Conservation (phyloP, 2,329 filamentous ascomycete species). For the Fusarium oxysporum region DNA sequence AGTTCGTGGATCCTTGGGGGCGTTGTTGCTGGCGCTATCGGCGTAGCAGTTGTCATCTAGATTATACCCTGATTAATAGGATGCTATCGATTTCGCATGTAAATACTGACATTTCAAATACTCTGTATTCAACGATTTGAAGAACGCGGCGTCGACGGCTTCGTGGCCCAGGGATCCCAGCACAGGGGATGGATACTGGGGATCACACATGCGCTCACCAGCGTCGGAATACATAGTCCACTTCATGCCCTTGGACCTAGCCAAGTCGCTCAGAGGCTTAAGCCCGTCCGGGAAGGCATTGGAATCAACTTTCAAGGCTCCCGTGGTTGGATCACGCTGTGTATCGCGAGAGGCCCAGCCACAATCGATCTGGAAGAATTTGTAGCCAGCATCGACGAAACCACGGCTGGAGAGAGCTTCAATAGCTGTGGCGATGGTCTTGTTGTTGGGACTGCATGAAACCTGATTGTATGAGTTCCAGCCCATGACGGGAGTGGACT, state of each 20-base stretch:
- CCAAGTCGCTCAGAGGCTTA: background rate
- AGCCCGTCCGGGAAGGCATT: background rate
- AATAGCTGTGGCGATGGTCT: background rate
- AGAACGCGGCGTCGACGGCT: background rate
- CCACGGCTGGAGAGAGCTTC: background rate
- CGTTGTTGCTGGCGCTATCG: background rate
- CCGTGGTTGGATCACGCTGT: background rate
- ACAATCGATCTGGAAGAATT: background rate
- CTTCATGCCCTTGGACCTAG: conserved; percentile 1
- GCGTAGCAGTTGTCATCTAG: background rate
- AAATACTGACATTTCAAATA: background rate
- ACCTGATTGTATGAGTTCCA: conserved; percentile 2
- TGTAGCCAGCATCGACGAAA: background rate
- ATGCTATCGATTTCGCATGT: background rate
- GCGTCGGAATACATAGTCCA: conserved; percentile 3
- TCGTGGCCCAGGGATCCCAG: background rate
- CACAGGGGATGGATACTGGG: background rate
- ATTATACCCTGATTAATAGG: background rate
- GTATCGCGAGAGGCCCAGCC: background rate
- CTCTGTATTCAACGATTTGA: background rate
- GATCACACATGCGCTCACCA: background rate
- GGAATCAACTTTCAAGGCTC: background rate
- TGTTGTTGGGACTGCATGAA: background rate
- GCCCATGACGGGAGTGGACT: background rate
- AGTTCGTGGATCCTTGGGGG: background rate